Evolutionary conservation across 495 filamentous ascomycete genomes (phyloP), one percentile per base, ranked within the genome.

Genomic region (Xeromyces bisporus): DNA sequence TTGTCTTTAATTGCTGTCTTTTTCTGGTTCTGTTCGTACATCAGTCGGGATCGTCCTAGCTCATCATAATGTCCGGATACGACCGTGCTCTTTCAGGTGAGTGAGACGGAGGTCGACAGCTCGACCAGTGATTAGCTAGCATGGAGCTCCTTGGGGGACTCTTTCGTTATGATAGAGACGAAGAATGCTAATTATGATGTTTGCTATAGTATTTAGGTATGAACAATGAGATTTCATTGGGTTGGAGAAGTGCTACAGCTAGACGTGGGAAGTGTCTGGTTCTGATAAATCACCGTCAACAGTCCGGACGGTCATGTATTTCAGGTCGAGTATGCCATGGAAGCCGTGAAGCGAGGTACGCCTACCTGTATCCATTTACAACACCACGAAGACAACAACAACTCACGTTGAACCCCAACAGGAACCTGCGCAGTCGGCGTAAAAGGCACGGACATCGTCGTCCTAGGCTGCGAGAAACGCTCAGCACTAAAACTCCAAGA

Each of bases 401-500:
- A 15, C 29, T 25, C 11, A 23, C 17, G 7, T 18, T 28, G 8
- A 8, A 11, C 3, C 25, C 17, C 6, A n/a, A 15, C 9, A 93
- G 85, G 87, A 53, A 97, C 89, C 43, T 97, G 89, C 63, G 89
- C 89, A 28, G 89, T 97, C 31, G 89, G 83, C 37, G 89, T 97
- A 39, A 97, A 97, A 65, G 89, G 89, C 51, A 68, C 72, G 40
- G 78, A 87, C 50, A 81, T 94, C 40, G 89, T 94, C 7, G 89
- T 97, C 7, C 66, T 97, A 15, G 89, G 89, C 34, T 97, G 89
- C 64, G 89, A 97, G 62, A 97, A 97, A 66, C 73, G 87, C 34
- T 94, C 89, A 7, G 91, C 89, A 7, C 92, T 97, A 76, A 97
- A 97, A 57, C 75, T 97, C 13, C 89, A 97, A 72, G 89, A 97